Percentiles rank a stretch among this genome's conserved stretches.
phyloP scores from a whole-genome alignment of 2,329 filamentous ascomycete genomes.

The Fonsecaea multimorphosa region DNA sequence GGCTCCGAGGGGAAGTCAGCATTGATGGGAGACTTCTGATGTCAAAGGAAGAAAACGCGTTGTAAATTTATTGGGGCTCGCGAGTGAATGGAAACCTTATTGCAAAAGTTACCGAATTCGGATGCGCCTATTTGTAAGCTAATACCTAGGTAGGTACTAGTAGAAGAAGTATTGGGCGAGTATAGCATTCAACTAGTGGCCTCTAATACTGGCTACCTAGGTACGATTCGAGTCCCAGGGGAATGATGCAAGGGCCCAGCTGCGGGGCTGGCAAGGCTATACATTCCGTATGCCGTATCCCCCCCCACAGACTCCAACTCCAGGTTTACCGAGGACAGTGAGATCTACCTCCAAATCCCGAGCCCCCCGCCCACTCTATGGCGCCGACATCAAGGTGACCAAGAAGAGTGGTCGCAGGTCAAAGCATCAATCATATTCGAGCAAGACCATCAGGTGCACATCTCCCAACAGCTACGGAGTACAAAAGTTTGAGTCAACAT shows the following conservation, averaged over 20 bases:
- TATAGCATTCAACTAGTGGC: no score
- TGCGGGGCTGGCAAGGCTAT: neutral
- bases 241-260: neutral
- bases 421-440: neutral
- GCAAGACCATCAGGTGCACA: neutral
- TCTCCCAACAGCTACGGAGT: neutral
- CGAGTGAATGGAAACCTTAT: neutral
- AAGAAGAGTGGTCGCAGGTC: neutral
- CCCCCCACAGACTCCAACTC: neutral
- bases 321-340: neutral
- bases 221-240: no score
- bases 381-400: neutral
- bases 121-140: neutral
- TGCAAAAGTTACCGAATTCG: neutral
- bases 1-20: no score
- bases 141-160: no score
- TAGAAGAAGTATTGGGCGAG: no score
- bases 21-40: neutral
- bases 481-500: neutral
- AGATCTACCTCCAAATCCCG: neutral
- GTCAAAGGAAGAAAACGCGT: neutral
- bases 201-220: neutral
- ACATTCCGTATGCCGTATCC: neutral
- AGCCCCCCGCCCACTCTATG: neutral
- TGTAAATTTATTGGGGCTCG: neutral